Evolutionary conservation across 2,329 filamentous ascomycete genomes (phyloP).

Genomic region (Sporothrix schenckii): DNA sequence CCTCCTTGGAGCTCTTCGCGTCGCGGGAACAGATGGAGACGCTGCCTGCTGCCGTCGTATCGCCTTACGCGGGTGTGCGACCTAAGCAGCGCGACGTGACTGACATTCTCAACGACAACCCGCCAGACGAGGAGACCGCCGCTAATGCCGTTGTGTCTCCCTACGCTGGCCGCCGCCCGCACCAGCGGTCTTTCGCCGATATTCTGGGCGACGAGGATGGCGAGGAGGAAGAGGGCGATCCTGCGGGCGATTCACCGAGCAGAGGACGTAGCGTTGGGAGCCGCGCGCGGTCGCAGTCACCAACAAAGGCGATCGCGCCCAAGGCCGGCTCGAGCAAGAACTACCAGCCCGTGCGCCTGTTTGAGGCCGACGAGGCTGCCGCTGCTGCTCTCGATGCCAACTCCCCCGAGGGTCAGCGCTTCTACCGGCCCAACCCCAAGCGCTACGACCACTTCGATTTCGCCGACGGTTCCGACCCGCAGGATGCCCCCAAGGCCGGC

Average conservation of each 20-base stretch:
- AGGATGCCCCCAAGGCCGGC: constrained; percentile 51
- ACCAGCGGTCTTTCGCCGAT: constrained; percentile 70
- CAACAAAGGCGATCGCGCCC: constrained; percentile 50
- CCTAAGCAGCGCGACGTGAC: constrained; percentile 68
- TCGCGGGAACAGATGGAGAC: constrained; percentile 60
- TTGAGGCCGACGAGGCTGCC: constrained; percentile 48
- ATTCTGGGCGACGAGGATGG: constrained; percentile 62
- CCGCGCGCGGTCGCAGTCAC: constrained; percentile 52
- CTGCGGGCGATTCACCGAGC: constrained; percentile 17
- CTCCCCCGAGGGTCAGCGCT: constrained; percentile 49
- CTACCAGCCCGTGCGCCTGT: constrained; percentile 65
- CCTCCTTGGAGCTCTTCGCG: constrained; percentile 74
- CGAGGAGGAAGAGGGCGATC: constrained; percentile 38
- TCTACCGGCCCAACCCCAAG: constrained; percentile 68
- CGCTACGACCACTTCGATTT: constrained; percentile 89
- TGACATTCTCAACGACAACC: constrained; percentile 69
- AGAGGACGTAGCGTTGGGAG: constrained; percentile 33
- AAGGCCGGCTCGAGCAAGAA: constrained; percentile 64
- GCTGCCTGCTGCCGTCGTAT: constrained; percentile 53
- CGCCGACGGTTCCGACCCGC: constrained; percentile 63
- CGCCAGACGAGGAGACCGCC: constrained; percentile 45
- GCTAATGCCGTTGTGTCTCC: constrained; percentile 41
- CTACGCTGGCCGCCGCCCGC: constrained; percentile 61
- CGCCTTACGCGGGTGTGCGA: constrained; percentile 62
- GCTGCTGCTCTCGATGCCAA: constrained; percentile 43